Conservation (phyloP, 176 grass and related monocot genomes). For the Lolium perenne region DNA sequence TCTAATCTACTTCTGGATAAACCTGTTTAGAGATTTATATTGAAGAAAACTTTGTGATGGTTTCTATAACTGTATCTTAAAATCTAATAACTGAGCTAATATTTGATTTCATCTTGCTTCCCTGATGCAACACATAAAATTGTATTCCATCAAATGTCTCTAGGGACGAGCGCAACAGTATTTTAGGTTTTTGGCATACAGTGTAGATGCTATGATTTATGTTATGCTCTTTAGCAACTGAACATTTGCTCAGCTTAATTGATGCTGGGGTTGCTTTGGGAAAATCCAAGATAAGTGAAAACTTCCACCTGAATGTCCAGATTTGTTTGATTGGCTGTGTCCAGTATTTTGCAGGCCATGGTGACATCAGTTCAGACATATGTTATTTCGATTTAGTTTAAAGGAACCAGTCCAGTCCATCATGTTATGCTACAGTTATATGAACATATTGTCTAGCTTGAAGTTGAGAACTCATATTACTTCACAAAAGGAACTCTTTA, state of each 20-base stretch:
- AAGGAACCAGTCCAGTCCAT: neutral
- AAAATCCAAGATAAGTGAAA: neutral
- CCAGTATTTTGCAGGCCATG: neutral
- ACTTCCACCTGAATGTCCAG: neutral
- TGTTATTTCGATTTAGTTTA: neutral
- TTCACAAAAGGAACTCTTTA: neutral
- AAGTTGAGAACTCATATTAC: neutral
- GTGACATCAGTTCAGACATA: neutral
- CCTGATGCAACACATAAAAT: neutral
- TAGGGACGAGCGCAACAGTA: neutral
- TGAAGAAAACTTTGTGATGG: neutral
- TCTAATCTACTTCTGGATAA: neutral
- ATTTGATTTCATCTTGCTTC: neutral
- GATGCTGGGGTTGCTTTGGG: neutral
- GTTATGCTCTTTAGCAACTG: neutral
- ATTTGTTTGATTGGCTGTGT: neutral
- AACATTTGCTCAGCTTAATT: neutral
- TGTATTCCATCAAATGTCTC: neutral
- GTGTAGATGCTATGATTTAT: neutral
- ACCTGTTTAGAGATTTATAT: neutral
- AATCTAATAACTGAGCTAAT: neutral
- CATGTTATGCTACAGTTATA: neutral
- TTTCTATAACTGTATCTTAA: neutral
- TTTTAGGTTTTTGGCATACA: conserved; percentile 7
- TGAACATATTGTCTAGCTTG: neutral